Evolutionary conservation across 192 early-diverging fungal species (phyloP).

Genomic region (Backusella sp.): DNA sequence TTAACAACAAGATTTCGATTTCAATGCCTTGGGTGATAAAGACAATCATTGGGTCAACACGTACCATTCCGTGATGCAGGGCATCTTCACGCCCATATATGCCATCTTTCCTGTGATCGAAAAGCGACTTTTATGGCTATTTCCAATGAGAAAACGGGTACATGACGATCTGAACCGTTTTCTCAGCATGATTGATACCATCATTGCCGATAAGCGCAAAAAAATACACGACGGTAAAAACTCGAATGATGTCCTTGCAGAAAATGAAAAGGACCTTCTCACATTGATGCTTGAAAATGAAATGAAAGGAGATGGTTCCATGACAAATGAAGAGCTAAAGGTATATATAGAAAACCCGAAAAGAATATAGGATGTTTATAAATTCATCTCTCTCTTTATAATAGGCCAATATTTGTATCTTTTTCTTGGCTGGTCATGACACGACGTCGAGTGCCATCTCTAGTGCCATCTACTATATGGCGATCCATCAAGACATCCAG

Average conservation of each 20-base stretch:
- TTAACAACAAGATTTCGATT: not conserved
- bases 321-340: slow-evolving; percentile 1
- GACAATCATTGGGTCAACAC: not conserved
- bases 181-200: not conserved
- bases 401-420: not conserved
- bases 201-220: slow-evolving; percentile 11
- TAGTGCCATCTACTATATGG: slow-evolving; percentile 45
- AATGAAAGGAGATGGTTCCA: not conserved
- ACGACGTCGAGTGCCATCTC: slow-evolving; percentile 28
- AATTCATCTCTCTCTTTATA: slow-evolving; percentile 18
- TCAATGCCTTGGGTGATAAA: not conserved
- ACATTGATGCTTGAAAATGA: not conserved
- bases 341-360: not conserved
- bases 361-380: no score
- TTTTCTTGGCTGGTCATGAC: slow-evolving; percentile 12
- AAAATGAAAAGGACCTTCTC: not conserved
- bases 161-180: not conserved
- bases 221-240: not conserved
- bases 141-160: not conserved
- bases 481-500: slow-evolving; percentile 31
- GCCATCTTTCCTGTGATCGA: not conserved
- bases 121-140: not conserved
- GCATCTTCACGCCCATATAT: not conserved
- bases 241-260: not conserved
- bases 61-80: not conserved